Percentiles rank a stretch among this genome's conserved stretches.
Conservation (phyloP, 2,329 filamentous ascomycete species). For the Pseudogymnoascus sp. region DNA sequence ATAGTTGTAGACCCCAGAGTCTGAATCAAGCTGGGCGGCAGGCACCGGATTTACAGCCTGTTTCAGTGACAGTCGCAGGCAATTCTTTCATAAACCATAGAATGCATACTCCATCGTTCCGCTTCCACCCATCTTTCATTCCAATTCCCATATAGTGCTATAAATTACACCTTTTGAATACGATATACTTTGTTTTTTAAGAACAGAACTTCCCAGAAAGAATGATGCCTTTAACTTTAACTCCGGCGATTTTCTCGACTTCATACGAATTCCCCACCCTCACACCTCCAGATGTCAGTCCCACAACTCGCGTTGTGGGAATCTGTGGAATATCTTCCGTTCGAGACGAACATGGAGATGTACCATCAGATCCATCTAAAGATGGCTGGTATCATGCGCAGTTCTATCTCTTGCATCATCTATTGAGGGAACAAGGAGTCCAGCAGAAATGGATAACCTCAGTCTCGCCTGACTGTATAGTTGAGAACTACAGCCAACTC, state of each 20-base stretch:
- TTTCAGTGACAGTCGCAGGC: background rate
- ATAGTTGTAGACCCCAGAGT: background rate
- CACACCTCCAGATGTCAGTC: background rate
- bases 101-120: background rate
- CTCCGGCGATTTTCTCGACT: background rate
- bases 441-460: background rate
- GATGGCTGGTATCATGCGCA: background rate
- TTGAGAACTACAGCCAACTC: background rate
- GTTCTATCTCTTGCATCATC: background rate
- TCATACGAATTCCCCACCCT: background rate
- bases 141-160: background rate
- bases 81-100: background rate
- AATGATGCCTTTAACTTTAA: background rate
- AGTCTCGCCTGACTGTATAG: background rate
- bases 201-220: background rate
- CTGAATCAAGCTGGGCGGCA: background rate
- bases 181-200: background rate
- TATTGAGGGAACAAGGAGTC: background rate
- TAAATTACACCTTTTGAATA: background rate
- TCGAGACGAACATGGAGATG: background rate
- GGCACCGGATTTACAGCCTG: background rate
- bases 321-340: background rate
- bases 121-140: background rate
- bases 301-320: background rate
- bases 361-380: background rate